These are phyloP conservation scores for Suhomyces panamericanus DNA, from an alignment of 1,139 yeast species.

Conservation along the genomic window DNA sequence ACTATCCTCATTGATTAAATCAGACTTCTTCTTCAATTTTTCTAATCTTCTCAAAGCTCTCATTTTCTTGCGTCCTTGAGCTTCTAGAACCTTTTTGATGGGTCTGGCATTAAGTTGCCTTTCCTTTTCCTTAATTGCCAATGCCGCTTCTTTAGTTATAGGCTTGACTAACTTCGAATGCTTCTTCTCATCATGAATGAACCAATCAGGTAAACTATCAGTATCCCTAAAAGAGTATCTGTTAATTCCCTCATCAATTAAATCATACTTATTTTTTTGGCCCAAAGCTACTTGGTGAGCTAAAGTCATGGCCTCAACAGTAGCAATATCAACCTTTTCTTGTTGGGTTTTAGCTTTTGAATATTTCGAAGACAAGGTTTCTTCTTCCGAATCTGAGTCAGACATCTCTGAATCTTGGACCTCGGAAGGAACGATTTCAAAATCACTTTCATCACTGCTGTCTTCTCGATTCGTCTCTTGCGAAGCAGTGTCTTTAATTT, in stretches of 20 bases:
- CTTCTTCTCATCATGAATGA: slow-evolving; percentile 82
- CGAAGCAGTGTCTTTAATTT: background rate
- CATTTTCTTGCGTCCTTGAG: slow-evolving; percentile 95
- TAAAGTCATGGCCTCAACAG: slow-evolving; percentile 96
- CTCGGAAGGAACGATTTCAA: slow-evolving; percentile 23
- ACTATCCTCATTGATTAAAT: slow-evolving; percentile 82
- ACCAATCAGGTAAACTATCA: slow-evolving; percentile 95
- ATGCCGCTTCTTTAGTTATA: slow-evolving; percentile 93
- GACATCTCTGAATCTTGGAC: slow-evolving; percentile 36
- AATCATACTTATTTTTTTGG: slow-evolving; percentile 76
- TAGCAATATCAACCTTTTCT: slow-evolving; percentile 75
- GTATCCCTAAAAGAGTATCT: slow-evolving; percentile 87
- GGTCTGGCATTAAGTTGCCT: slow-evolving; percentile 95
- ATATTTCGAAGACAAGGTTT: slow-evolving; percentile 31
- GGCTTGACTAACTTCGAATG: slow-evolving; percentile 89
- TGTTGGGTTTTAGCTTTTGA: slow-evolving; percentile 48
- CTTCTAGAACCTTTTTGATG: slow-evolving; percentile 95
- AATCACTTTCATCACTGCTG: slow-evolving; percentile 17
- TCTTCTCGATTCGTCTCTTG: slow-evolving; percentile 14
- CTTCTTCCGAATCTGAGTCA: slow-evolving; percentile 47
- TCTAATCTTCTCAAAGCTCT: slow-evolving; percentile 88
- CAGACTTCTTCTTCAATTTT: slow-evolving; percentile 91
- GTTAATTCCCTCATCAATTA: slow-evolving; percentile 88
- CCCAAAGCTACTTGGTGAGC: slow-evolving; percentile 96
- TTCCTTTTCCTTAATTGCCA: slow-evolving; percentile 86